Evolutionary conservation across 1,139 yeast genomes (phyloP).

Genomic region (Yamadazyma siamensis): DNA sequence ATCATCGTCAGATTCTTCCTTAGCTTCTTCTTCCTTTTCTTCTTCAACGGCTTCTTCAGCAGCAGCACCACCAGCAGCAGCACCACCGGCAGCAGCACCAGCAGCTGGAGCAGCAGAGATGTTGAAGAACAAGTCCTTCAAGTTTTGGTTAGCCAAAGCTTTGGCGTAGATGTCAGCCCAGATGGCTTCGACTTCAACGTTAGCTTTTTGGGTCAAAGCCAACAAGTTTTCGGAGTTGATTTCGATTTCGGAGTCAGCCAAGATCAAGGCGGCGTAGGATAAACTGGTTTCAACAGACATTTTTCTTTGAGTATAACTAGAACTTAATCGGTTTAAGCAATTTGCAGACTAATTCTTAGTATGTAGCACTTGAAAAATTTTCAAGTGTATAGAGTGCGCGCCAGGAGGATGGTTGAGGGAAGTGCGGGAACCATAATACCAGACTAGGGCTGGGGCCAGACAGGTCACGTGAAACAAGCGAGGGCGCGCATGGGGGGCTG

Average conservation of each 20-base stretch:
- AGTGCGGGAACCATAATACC: too few species aligned
- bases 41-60: slow-evolving; percentile 58
- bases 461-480: neutral
- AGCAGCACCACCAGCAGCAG: slow-evolving; percentile 54
- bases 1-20: slow-evolving; percentile 57
- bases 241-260: slow-evolving; percentile 81
- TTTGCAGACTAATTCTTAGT: slow-evolving; percentile 71
- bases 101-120: slow-evolving; percentile 69
- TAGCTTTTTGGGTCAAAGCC: slow-evolving; percentile 54
- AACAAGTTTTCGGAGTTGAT: slow-evolving; percentile 74
- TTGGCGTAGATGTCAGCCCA: slow-evolving; percentile 83
- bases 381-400: slow-evolving; percentile 1
- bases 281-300: slow-evolving; percentile 83
- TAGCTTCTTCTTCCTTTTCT: slow-evolving; percentile 55
- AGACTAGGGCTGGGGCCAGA: neutral
- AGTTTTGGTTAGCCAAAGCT: slow-evolving; percentile 77
- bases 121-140: slow-evolving; percentile 74
- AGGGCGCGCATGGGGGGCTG: too few species aligned
- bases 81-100: slow-evolving; percentile 58
- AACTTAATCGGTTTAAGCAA: slow-evolving; percentile 46
- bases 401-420: neutral
- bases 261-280: slow-evolving; percentile 85
- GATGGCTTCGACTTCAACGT: slow-evolving; percentile 52
- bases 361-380: slow-evolving; percentile 10
- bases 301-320: slow-evolving; percentile 27